These are phyloP conservation scores for Alternaria solani DNA, from an alignment of 2,329 filamentous ascomycete species.

Conservation along the genomic window DNA sequence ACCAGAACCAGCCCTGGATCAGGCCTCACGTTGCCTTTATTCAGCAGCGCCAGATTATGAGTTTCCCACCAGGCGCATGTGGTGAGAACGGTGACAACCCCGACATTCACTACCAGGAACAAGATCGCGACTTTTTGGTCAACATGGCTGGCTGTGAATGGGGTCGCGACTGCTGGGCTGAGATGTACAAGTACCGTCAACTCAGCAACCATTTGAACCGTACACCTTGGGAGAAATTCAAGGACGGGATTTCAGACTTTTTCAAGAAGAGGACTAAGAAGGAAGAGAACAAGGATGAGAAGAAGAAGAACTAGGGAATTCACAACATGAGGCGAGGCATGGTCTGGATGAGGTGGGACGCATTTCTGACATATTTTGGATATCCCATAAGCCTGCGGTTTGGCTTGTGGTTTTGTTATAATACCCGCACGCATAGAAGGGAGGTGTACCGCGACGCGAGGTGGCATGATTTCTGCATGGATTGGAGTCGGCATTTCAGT, in stretches of 20 bases:
- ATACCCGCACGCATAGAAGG: constrained; percentile 19
- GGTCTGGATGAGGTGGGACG: constrained; percentile 9
- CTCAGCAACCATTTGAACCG: constrained; percentile 90
- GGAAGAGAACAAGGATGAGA: constrained; percentile 25
- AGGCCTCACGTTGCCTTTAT: constrained; percentile 88
- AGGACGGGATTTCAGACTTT: constrained; percentile 55
- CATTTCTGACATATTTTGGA: constrained; percentile 19
- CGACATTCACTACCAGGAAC: constrained; percentile 83
- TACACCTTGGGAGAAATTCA: constrained; percentile 76
- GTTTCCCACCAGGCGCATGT: constrained; percentile 90
- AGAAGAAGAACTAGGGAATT: constrained; percentile 23
- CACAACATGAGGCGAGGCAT: neutral
- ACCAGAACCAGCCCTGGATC: constrained; percentile 90
- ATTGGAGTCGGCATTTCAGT: constrained; percentile 7
- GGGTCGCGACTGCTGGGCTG: constrained; percentile 96
- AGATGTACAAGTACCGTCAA: constrained; percentile 95
- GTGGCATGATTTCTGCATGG: constrained; percentile 17
- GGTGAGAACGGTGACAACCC: constrained; percentile 77
- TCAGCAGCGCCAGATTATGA: constrained; percentile 90
- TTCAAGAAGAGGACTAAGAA: constrained; percentile 43
- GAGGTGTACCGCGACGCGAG: constrained; percentile 11
- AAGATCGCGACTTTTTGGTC: constrained; percentile 89
- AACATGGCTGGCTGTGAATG: constrained; percentile 99
- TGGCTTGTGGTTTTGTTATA: constrained; percentile 20
- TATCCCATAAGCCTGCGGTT: constrained; percentile 13